phyloP scores from a whole-genome alignment of 2,329 filamentous ascomycete genomes.

The Periconia digitata region DNA sequence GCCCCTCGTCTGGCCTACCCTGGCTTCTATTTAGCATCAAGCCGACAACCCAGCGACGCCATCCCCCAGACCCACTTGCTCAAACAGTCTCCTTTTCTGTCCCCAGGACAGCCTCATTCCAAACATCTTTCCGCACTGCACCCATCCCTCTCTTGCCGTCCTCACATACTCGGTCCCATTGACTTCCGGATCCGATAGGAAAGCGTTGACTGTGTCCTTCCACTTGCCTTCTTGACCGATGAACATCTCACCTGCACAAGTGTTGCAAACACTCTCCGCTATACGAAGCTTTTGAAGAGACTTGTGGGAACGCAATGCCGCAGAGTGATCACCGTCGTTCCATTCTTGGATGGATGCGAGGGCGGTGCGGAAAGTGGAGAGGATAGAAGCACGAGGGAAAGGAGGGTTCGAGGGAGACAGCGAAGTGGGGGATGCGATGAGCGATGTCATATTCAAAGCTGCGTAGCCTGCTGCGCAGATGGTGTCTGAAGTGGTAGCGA shows the following conservation, averaged over 20 bases:
- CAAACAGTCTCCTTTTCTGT: constrained; percentile 3
- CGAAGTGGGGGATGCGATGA: constrained; percentile 6
- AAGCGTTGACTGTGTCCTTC: constrained; percentile 10
- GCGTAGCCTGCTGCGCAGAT: constrained; percentile 15
- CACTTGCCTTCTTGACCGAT: constrained; percentile 6
- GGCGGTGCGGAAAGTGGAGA: constrained; percentile 5
- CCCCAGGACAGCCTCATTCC: not conserved
- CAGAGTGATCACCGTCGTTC: not conserved
- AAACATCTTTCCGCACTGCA: constrained; percentile 7
- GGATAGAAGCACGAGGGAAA: not conserved
- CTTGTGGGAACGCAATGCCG: not conserved
- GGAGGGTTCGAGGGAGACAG: constrained; percentile 3
- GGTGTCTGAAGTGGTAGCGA: not conserved
- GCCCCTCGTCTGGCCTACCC: too few relatives aligned
- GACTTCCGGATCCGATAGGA: constrained; percentile 5
- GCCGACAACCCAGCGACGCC: not conserved
- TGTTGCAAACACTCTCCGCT: constrained; percentile 12
- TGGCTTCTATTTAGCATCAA: not conserved
- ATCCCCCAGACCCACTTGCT: constrained; percentile 4
- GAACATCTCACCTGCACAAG: constrained; percentile 9
- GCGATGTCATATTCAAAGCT: constrained; percentile 1
- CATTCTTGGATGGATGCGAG: constrained; percentile 4
- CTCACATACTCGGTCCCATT: constrained; percentile 11
- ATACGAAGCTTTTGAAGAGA: constrained; percentile 2
- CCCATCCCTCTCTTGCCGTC: constrained; percentile 11